A percentile compares a stretch with the other conserved stretches of the same genome.
These are phyloP conservation scores for Lomentospora prolificans DNA, from an alignment of 2,329 filamentous ascomycete genomes.

Conservation along the genomic window DNA sequence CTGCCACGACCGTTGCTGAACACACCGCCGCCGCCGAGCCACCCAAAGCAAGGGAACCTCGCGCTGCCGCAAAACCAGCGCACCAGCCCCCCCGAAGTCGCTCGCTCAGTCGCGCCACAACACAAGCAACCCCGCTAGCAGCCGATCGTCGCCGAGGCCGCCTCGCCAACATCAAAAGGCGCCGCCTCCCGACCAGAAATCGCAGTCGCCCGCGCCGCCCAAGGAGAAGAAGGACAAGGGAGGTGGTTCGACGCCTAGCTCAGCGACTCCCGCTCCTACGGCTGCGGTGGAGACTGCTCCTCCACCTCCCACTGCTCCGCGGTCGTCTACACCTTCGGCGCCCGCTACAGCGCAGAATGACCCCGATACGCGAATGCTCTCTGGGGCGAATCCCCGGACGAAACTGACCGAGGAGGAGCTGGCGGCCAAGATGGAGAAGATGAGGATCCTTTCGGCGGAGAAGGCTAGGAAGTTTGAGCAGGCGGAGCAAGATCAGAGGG, in stretches of 20 bases:
- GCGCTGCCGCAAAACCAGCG: not conserved
- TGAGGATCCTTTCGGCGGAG: slow-evolving; percentile 48
- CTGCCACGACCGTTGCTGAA: not conserved
- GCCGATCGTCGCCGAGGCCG: slow-evolving; percentile 10
- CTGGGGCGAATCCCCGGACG: slow-evolving; percentile 48
- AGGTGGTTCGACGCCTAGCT: not conserved
- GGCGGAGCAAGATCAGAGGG: slow-evolving; percentile 45
- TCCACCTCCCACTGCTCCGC: slow-evolving; percentile 12
- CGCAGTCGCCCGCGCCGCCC: slow-evolving; percentile 9
- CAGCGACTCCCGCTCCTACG: slow-evolving; percentile 1
- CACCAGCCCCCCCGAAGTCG: not conserved
- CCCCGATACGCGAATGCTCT: slow-evolving; percentile 34
- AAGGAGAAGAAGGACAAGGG: not conserved
- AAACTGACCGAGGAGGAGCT: slow-evolving; percentile 52
- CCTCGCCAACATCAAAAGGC: slow-evolving; percentile 9
- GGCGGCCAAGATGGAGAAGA: slow-evolving; percentile 48
- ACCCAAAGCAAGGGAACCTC: not conserved
- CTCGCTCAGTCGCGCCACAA: slow-evolving; percentile 7
- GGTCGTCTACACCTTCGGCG: slow-evolving; percentile 7
- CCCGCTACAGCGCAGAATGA: not conserved
- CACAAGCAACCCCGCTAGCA: not conserved
- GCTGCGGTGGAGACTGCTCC: not conserved
- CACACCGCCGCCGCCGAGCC: not conserved
- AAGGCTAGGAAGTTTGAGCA: slow-evolving; percentile 50
- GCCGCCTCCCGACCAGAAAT: slow-evolving; percentile 5